A percentile compares a stretch with the other conserved stretches of the same genome.
Conservation (phyloP, 1,284 basidiomycete species). For the Sparassis latifolia region DNA sequence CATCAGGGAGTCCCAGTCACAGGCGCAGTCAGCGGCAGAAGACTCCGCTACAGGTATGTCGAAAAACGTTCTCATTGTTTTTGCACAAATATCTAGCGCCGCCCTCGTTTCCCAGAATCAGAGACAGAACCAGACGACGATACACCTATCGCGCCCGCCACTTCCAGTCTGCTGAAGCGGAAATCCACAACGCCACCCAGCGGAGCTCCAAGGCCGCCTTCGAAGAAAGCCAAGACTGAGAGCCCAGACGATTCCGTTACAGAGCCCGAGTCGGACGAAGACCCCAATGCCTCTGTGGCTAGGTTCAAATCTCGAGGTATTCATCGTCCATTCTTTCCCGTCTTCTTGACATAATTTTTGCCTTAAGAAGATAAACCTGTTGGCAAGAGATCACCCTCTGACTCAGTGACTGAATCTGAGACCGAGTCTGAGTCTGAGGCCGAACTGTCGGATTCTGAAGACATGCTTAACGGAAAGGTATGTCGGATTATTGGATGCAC, state of each 20-base stretch:
- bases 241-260: conserved; percentile 18
- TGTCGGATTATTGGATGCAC: not conserved
- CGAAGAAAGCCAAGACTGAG: conserved; percentile 6
- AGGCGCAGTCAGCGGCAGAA: not conserved
- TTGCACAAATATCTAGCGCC: not conserved
- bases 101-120: not conserved
- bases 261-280: conserved; percentile 16
- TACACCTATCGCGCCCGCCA: not conserved
- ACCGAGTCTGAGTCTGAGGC: conserved; percentile 17
- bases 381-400: too few relatives aligned
- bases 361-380: not conserved
- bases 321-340: not conserved
- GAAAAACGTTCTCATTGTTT: not conserved
- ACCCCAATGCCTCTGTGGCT: not conserved
- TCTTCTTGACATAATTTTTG: not conserved
- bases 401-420: conserved; percentile 4
- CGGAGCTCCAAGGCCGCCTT: not conserved
- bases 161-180: not conserved
- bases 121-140: conserved; percentile 5
- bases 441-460: conserved; percentile 10
- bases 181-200: not conserved
- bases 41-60: conserved; percentile 13
- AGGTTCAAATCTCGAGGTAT: not conserved
- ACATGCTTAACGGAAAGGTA: conserved; percentile 1
- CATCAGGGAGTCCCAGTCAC: not conserved